phyloP scores from a whole-genome alignment of 2,329 filamentous ascomycete species.

The Simplicillium sp. region DNA sequence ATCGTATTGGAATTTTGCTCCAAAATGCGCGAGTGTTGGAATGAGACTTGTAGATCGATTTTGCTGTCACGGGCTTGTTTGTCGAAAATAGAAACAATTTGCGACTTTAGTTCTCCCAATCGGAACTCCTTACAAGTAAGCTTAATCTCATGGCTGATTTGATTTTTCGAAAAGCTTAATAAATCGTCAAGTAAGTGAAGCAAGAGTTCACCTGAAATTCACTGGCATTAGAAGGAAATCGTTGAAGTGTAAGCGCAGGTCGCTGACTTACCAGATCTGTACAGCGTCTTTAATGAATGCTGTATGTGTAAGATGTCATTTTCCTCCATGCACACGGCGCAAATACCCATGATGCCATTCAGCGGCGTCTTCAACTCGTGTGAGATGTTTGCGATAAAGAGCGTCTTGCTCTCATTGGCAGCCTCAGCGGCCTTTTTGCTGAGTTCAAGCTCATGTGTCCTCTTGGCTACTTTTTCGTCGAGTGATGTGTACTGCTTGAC shows the following conservation, averaged over 20 bases:
- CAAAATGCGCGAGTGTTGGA: constrained; percentile 19
- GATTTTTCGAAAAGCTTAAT: constrained; percentile 88
- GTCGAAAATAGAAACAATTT: constrained; percentile 79
- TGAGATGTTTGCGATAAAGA: constrained; percentile 93
- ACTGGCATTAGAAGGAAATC: not conserved
- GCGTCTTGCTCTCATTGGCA: constrained; percentile 93
- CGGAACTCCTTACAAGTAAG: constrained; percentile 81
- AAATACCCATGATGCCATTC: constrained; percentile 94
- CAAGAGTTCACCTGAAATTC: constrained; percentile 52
- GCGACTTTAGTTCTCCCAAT: constrained; percentile 72
- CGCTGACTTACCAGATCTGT: constrained; percentile 55
- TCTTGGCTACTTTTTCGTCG: constrained; percentile 74
- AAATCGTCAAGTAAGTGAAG: constrained; percentile 83
- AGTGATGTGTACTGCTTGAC: constrained; percentile 77
- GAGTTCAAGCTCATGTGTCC: constrained; percentile 76
- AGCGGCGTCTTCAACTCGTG: constrained; percentile 85
- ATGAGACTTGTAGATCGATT: constrained; percentile 65
- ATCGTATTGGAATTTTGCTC: not conserved
- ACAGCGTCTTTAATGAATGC: constrained; percentile 76
- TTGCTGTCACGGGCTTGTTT: constrained; percentile 76
- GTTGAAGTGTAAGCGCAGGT: not conserved
- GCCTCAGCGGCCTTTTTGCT: constrained; percentile 88
- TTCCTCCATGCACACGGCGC: constrained; percentile 86
- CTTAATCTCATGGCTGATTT: constrained; percentile 75
- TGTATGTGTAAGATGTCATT: constrained; percentile 70